Evolutionary conservation across 2,329 filamentous ascomycete species (phyloP).

Genomic region (Dendrostoma leiphaemia): DNA sequence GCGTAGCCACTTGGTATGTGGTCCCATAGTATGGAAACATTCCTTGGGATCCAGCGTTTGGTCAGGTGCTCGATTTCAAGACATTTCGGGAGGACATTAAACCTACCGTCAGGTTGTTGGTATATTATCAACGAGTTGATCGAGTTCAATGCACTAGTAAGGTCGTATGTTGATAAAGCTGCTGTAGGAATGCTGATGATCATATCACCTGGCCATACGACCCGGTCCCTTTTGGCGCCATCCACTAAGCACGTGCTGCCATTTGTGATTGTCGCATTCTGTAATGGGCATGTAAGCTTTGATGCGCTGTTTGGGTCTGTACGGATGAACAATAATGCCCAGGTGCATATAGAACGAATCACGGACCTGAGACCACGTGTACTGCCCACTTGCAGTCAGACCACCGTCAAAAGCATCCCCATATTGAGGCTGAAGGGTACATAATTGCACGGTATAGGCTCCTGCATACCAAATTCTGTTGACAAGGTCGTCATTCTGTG

Average conservation of each 20-base stretch:
- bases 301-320: neutral
- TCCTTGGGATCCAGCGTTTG: neutral
- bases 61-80: neutral
- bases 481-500: neutral
- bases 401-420: constrained; percentile 2
- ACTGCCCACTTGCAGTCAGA: neutral
- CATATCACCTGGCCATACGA: constrained; percentile 33
- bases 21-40: constrained; percentile 47
- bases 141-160: neutral
- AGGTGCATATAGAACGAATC: neutral
- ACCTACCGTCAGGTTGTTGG: neutral
- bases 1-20: constrained; percentile 27
- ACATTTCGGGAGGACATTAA: neutral
- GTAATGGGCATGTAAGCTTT: neutral
- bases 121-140: neutral
- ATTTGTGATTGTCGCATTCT: constrained; percentile 28
- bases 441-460: constrained; percentile 29
- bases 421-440: constrained; percentile 22
- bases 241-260: constrained; percentile 32
- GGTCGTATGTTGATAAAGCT: neutral
- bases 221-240: constrained; percentile 46
- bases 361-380: neutral
- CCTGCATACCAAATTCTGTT: neutral
- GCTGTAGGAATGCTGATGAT: neutral
- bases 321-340: constrained; percentile 1